Percentiles rank a stretch among this genome's conserved stretches.
Evolutionary conservation across 495 filamentous ascomycete genomes (phyloP).

Genomic region (Sabuloglossum arenarium): DNA sequence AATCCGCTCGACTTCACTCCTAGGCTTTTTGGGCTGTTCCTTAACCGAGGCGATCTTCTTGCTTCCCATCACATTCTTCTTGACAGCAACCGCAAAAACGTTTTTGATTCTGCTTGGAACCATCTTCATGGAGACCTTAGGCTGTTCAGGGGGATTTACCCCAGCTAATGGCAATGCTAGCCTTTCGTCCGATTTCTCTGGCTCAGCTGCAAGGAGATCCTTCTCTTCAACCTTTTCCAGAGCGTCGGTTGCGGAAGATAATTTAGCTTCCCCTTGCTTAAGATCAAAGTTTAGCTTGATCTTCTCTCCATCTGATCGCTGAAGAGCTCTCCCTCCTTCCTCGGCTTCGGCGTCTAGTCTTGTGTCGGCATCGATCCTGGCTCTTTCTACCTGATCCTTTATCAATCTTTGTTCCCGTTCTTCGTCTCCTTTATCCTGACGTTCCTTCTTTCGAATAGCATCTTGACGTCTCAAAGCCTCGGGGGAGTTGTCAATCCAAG

Average conservation of each 20-base stretch:
- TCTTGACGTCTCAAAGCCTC: constrained; percentile 65
- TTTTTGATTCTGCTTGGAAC: constrained; percentile 49
- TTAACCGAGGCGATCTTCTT: constrained; percentile 31
- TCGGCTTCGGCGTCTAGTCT: constrained; percentile 24
- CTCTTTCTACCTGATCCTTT: constrained; percentile 56
- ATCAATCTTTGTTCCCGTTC: constrained; percentile 66
- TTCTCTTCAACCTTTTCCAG: not conserved
- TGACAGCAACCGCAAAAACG: constrained; percentile 45
- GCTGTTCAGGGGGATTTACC: not conserved
- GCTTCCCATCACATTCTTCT: constrained; percentile 42
- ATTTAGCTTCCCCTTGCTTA: not conserved
- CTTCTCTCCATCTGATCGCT: constrained; percentile 46
- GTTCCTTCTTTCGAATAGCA: constrained; percentile 60
- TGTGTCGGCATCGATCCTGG: constrained; percentile 32
- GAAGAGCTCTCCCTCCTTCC: constrained; percentile 9
- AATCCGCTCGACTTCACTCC: constrained; percentile 76
- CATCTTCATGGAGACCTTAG: constrained; percentile 35
- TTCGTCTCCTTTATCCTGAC: constrained; percentile 74
- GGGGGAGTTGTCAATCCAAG: constrained; percentile 79
- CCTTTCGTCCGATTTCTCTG: constrained; percentile 12
- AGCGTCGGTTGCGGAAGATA: not conserved
- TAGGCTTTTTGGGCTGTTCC: constrained; percentile 34
- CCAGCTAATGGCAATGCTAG: constrained; percentile 13
- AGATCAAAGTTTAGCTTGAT: constrained; percentile 48
- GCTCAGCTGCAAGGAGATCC: not conserved